Evolutionary conservation across 192 early-diverging fungal species (phyloP), one percentile per base, ranked within the genome.

Genomic region (Coemansia sp.): DNA sequence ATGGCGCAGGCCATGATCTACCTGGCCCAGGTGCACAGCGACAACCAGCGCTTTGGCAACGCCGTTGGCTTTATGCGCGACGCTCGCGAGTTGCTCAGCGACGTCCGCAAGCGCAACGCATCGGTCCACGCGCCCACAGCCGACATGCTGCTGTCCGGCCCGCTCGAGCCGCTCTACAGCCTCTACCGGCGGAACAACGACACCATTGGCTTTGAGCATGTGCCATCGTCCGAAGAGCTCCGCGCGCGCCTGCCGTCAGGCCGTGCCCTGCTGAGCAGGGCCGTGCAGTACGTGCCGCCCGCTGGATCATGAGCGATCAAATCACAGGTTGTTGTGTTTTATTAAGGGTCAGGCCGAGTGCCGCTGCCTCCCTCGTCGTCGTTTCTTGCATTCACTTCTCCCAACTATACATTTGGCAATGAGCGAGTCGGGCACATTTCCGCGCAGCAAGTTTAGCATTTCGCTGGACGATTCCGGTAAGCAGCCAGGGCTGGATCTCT

Each of bases 31-130:
- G 70, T 67, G 4, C 55, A 74, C 43, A 67, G 59, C 51, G 64
- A 74, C 47, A 63, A 54, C 39, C 64, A 67, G 51, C 62, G 63
- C 47, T 74, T 50, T 9, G 70, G 70, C 28, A 58, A 59, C 27
- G 70, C 70, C 1, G 71, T 74, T 16, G 60, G 64, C 26, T 74
- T 74, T 44, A 74, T 74, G 52, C 63, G 63, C 36, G 64, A 74
- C 37, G 71, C 71, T 3, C 64, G 71, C 16, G 60, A 74, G 21
- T 38, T 67, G 17, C 49, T 74, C 19, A 43, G 38, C 13, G 64
- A 61, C 6, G 55, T 67, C 44, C 67, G 59, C 44, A 61, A 60
- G 21, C 63, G 60, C 50, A 52, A 55, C 33, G 54, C 54, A 46
- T 67, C 71, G 7, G 55, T 74, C 4, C 60, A 74, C 38, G 55